phyloP scores from a whole-genome alignment of 2,329 filamentous ascomycete species.

The Exophiala lecanii-corni region DNA sequence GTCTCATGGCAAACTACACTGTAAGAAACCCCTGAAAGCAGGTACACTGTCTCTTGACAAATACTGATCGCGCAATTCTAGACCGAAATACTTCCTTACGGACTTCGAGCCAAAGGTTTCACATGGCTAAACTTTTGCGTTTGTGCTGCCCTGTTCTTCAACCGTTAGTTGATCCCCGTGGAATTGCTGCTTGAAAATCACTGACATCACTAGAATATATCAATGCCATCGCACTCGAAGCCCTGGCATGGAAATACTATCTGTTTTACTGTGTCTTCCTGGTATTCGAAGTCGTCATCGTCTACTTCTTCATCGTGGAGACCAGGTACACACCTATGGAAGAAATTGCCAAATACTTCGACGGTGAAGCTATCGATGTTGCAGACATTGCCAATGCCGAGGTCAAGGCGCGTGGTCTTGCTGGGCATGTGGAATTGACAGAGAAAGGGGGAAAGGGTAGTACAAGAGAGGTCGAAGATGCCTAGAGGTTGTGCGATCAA shows the following conservation, averaged over 20 bases:
- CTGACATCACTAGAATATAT: conserved; percentile 27
- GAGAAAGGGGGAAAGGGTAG: too few relatives aligned
- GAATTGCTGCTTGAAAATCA: too few relatives aligned
- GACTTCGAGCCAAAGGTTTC: conserved; percentile 45
- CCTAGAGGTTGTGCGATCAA: too few relatives aligned
- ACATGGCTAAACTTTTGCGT: conserved; percentile 35
- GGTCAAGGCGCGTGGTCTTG: conserved; percentile 3
- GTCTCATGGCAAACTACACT: conserved; percentile 35
- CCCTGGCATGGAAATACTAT: conserved; percentile 34
- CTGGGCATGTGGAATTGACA: background rate
- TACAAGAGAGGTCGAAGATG: too few relatives aligned
- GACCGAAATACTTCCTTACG: conserved; percentile 46
- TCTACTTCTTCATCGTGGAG: conserved; percentile 41
- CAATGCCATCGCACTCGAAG: conserved; percentile 31
- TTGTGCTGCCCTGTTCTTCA: conserved; percentile 35
- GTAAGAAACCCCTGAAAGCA: too few relatives aligned
- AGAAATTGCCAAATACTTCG: conserved; percentile 65
- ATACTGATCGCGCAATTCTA: too few relatives aligned
- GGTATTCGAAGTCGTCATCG: conserved; percentile 28
- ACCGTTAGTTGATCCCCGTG: conserved; percentile 24
- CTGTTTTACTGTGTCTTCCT: conserved; percentile 33
- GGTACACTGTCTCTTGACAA: background rate
- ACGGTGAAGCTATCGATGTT: conserved; percentile 53
- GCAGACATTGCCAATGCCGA: conserved; percentile 9
- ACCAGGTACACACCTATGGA: conserved; percentile 67